Conservation (phyloP, 2,329 filamentous ascomycete species). For the Daldinia sp. region DNA sequence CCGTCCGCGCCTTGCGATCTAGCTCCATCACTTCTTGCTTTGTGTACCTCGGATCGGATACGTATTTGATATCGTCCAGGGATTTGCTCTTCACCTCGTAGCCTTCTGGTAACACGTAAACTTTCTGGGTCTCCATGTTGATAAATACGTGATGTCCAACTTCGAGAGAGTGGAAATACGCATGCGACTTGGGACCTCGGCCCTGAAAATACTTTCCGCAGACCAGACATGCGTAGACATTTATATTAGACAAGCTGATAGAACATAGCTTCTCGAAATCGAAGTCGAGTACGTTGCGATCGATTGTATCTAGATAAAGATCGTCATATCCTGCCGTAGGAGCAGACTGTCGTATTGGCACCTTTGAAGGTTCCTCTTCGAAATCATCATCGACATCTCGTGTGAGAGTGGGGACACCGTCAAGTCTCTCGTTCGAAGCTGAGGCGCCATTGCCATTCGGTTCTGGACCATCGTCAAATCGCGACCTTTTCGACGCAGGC, state of each 20-base stretch:
- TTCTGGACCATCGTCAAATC: slow-evolving; percentile 57
- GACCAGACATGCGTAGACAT: slow-evolving; percentile 96
- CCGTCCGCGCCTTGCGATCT: slow-evolving; percentile 70
- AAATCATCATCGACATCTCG: slow-evolving; percentile 53
- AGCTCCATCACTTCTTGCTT: slow-evolving; percentile 81
- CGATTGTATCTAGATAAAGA: slow-evolving; percentile 96
- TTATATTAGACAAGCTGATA: slow-evolving; percentile 95
- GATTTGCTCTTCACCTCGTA: slow-evolving; percentile 96
- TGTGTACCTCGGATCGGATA: slow-evolving; percentile 88
- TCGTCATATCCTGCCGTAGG: slow-evolving; percentile 91
- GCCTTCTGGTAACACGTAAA: slow-evolving; percentile 92
- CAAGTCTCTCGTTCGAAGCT: slow-evolving; percentile 39
- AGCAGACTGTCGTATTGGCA: slow-evolving; percentile 73
- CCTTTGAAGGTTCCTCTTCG: slow-evolving; percentile 50
- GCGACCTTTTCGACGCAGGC: slow-evolving; percentile 66
- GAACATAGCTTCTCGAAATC: slow-evolving; percentile 99
- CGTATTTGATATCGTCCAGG: slow-evolving; percentile 97
- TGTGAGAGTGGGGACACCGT: slow-evolving; percentile 42
- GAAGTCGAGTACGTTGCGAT: slow-evolving; percentile 91
- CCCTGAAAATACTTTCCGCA: slow-evolving; percentile 99
- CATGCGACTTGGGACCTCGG: slow-evolving; percentile 90
- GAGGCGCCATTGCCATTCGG: slow-evolving; percentile 46
- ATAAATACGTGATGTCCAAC: slow-evolving; percentile 97
- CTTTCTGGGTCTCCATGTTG: slow-evolving; percentile 92
- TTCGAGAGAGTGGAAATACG: slow-evolving; percentile 96